Base-by-base conservation (phyloP, 2,329 filamentous ascomycete species). In the Penicillium sp. region DNA sequence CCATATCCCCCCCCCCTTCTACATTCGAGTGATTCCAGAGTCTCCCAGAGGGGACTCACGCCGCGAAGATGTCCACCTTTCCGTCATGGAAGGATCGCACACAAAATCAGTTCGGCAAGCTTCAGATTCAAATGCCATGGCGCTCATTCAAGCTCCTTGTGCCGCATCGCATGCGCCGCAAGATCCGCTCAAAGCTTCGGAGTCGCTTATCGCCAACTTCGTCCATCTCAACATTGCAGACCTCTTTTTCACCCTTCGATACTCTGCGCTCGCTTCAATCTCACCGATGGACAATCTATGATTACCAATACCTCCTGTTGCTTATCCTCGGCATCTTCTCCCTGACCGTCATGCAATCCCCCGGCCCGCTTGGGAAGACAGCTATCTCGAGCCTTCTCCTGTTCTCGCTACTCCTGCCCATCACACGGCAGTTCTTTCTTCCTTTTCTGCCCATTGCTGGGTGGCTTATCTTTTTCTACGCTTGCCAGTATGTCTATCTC, bases 381-480 rank as follows among this genome's bases (percentile, higher is more conserved):
- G 81, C 86, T 46, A 84, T 88, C 41, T 82, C 90, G 14, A 81
- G 87, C 1, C 79, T 85, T 51, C 81, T 92, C 58, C 79, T 88
- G 56, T 79, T 85, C 63, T 85, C 92, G 29, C 79, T 96, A 37
- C 79, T 93, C 43, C 83, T 96, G 73, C 93, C 93, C 6, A 82
- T 90, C 49, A 95, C 92, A 3, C 84, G 90, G 61, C 93, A 97
- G 73, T 96, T 97, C 74, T 91, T 96, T 71, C 80, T 96, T 41
- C 92, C 93, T 9, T 92, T 92, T 51, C 80, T 94, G 56, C 88
- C 90, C 6, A 90, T 96, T 61, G 88, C 90, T 73, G 87, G 86
- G 23, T 97, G 92, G 85, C 81, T 97, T 40, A 79, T 97, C 47
- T 90, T 96, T 73, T 97, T 96, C 78, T 96, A 94, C 74, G 87